Evolutionary conservation across 2,329 filamentous ascomycete genomes (phyloP).

Genomic region (Arthrinium phaeospermum): DNA sequence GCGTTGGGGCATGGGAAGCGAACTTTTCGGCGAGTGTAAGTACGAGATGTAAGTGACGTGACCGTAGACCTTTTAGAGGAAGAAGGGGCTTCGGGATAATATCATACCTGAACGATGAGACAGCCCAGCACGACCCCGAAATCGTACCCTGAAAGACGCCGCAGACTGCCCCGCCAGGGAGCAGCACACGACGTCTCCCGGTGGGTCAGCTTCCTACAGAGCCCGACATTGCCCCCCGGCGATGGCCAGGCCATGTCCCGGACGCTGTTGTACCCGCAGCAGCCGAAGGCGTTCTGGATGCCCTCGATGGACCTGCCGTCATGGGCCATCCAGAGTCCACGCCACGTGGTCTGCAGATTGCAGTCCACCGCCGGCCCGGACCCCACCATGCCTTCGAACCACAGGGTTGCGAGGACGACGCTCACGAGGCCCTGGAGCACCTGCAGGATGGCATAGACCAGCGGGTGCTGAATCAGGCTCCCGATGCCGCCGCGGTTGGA

Average conservation of each 20-base stretch:
- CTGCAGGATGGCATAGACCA: slow-evolving; percentile 43
- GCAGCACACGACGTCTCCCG: slow-evolving; percentile 54
- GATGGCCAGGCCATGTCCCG: slow-evolving; percentile 66
- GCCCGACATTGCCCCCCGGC: slow-evolving; percentile 33
- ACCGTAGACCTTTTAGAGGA: not conserved
- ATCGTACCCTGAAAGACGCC: slow-evolving; percentile 58
- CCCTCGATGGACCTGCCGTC: slow-evolving; percentile 54
- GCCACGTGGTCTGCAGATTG: slow-evolving; percentile 62
- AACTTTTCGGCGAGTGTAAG: not conserved
- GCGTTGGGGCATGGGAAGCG: not conserved
- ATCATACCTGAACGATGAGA: slow-evolving; percentile 60
- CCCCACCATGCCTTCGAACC: slow-evolving; percentile 40
- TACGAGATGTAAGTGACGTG: not conserved
- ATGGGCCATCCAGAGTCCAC: slow-evolving; percentile 55
- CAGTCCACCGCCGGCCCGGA: slow-evolving; percentile 49
- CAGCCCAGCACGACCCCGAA: slow-evolving; percentile 59
- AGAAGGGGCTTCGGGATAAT: not conserved
- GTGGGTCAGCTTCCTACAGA: slow-evolving; percentile 54
- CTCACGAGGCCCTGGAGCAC: slow-evolving; percentile 48
- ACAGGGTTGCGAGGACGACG: slow-evolving; percentile 51
- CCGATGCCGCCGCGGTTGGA: not conserved
- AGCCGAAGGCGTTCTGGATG: slow-evolving; percentile 70
- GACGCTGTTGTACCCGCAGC: slow-evolving; percentile 67
- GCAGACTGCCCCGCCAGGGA: slow-evolving; percentile 62
- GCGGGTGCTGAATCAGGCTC: not conserved